These are phyloP conservation scores for Globisporangium viniferum DNA, from an alignment of 352 stramenopile genomes.

Conservation along the genomic window DNA sequence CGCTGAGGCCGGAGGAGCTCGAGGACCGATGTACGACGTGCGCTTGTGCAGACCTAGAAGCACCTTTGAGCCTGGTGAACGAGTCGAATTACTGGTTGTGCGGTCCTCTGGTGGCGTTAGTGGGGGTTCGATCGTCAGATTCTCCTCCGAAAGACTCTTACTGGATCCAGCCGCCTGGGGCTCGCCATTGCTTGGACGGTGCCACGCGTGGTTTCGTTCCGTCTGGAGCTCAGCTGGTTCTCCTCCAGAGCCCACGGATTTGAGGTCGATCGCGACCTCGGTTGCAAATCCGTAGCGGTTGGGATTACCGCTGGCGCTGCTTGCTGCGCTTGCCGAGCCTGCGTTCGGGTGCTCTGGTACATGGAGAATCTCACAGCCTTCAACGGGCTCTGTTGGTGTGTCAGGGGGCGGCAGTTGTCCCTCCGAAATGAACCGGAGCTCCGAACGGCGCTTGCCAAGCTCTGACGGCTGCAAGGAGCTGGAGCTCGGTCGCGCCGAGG, in stretches of 20 bases:
- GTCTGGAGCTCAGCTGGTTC: neutral
- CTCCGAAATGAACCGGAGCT: neutral
- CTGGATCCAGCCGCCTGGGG: neutral
- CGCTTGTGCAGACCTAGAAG: conserved; percentile 3
- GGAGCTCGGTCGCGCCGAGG: neutral
- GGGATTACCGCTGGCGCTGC: neutral
- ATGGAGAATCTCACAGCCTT: neutral
- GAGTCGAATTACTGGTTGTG: neutral
- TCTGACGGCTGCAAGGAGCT: neutral
- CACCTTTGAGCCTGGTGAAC: neutral
- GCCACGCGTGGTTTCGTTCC: neutral
- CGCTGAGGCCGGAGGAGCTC: no score
- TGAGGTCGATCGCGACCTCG: neutral
- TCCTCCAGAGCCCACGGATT: neutral
- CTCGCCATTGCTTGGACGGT: neutral
- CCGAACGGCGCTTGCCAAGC: neutral
- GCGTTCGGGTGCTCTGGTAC: neutral
- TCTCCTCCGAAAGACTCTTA: neutral
- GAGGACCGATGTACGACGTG: conserved; percentile 8
- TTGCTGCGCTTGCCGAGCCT: neutral
- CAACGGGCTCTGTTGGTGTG: neutral
- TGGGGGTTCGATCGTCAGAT: neutral
- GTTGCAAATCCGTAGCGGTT: neutral
- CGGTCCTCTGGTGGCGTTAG: neutral
- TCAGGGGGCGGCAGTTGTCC: neutral